Base-by-base conservation (phyloP, 768 basidiomycete genomes). In the Candolleomyces aberdarensis region DNA sequence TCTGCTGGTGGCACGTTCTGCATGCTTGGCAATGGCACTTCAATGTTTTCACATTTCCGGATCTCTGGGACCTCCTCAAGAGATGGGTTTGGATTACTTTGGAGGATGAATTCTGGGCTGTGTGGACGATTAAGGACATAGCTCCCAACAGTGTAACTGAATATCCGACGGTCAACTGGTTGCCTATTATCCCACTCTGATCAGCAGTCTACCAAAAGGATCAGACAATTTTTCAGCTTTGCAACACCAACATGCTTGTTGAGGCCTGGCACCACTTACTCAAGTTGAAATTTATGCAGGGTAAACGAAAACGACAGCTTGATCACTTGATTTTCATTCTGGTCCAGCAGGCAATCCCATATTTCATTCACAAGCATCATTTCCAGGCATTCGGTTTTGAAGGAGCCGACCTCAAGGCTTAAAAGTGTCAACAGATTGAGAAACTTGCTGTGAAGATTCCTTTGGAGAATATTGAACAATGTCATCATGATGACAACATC, bases 281-380 rank as follows among this genome's bases (percentile, higher is more conserved):
- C 5, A 73, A 73, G 41, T 57, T 60, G 5, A 70, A 67, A 19
- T 71, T 74, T 43, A 56, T 72, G 41, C 50, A 67, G 11, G 69
- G 70, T 1, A 60, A 62, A 36, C 63, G 62, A 0, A 73, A 73
- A 49, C 60, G 66, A 20, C 58, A 56, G 2, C 31, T 70, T 4
- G 70, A 71, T 49, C 66, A 68, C n/a, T 61, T 72, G 3, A 51
- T 72, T 3, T 54, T 62, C 49, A 58, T 59, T 5, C 67, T 71
- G 15, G n/a, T 64, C 32, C 20, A 47, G 13, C 26, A 53, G 7
- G 70, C 61, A 1, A 40, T 70, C 1, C 61, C 62, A 0, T 59
- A 64, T 59, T 72, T 62, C 51, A 17, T 48, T 36, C 57, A n/a
- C 7, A 63, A 63, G 46, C 61, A 68, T 1, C 57, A 57, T 7